These are phyloP conservation scores for Phytophthora litchii DNA, from an alignment of 352 stramenopile species.

Conservation along the genomic window DNA sequence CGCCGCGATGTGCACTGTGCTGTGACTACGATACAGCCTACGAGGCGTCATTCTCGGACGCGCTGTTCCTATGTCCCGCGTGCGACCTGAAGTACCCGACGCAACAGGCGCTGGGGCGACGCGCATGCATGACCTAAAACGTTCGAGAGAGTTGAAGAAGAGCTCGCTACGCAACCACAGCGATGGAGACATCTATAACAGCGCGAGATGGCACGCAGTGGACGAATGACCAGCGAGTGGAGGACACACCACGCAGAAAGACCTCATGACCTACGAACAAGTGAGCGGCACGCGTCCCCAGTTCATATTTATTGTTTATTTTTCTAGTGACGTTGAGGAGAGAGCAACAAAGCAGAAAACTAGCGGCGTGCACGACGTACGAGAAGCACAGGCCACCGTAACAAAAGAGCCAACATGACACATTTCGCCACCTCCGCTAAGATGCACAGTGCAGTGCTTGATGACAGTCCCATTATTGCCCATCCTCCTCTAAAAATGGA, in stretches of 20 bases:
- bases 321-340: slow-evolving; percentile 29
- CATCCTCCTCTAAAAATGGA: slow-evolving; percentile 8
- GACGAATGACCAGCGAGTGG: neutral
- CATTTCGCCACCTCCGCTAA: neutral
- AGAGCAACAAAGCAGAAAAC: slow-evolving; percentile 3
- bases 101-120: slow-evolving; percentile 62
- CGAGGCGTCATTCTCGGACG: slow-evolving; percentile 47
- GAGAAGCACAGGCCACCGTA: slow-evolving; percentile 6
- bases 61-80: slow-evolving; percentile 67
- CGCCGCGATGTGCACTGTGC: slow-evolving; percentile 72
- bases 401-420: slow-evolving; percentile 3
- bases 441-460: slow-evolving; percentile 25
- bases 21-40: slow-evolving; percentile 46
- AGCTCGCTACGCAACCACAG: neutral
- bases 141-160: slow-evolving; percentile 17
- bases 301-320: slow-evolving; percentile 43
- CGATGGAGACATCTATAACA: slow-evolving; percentile 1
- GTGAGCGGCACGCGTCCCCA: slow-evolving; percentile 5
- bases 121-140: slow-evolving; percentile 50
- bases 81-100: slow-evolving; percentile 88
- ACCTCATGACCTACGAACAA: slow-evolving; percentile 2
- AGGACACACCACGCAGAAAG: slow-evolving; percentile 1
- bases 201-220: slow-evolving; percentile 5
- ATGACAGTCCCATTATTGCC: slow-evolving; percentile 1
- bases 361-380: slow-evolving; percentile 10